Evolutionary conservation across 352 stramenopile species (phyloP).

Genomic region (Pythium utonaiense): DNA sequence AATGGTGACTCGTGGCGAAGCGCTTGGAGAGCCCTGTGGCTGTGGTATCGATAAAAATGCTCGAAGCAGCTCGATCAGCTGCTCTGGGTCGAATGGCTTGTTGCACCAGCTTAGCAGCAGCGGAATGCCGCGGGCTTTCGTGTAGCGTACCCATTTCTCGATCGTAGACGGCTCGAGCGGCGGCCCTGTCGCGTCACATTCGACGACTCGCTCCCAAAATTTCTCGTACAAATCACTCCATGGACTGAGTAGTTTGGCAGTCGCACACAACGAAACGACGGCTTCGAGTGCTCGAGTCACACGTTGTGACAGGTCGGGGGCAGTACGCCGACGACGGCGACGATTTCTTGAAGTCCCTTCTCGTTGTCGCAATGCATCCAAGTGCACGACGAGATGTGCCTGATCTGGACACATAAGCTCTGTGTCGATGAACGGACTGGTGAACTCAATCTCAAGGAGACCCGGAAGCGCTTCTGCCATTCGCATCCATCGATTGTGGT

Average conservation of each 20-base stretch:
- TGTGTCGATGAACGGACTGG: background rate
- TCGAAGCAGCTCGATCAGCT: background rate
- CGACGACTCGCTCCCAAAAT: background rate
- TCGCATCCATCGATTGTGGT: background rate
- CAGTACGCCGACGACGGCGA: too few species aligned
- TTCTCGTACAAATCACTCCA: background rate
- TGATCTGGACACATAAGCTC: background rate
- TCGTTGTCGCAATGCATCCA: background rate
- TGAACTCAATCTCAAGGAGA: background rate
- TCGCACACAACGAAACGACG: background rate
- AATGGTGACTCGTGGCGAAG: background rate
- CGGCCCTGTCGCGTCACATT: background rate
- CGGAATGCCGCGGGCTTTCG: background rate
- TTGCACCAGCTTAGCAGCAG: background rate
- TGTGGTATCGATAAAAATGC: background rate
- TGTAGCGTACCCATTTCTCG: background rate
- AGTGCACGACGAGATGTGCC: background rate
- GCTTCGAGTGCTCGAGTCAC: background rate
- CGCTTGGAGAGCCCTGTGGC: too few species aligned
- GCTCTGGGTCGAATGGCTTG: background rate
- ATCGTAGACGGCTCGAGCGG: background rate
- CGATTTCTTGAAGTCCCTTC: too few species aligned
- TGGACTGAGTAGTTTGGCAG: background rate
- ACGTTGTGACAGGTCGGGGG: background rate
- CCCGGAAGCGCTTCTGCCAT: background rate